These are phyloP conservation scores for Sphaerulina vaccinii DNA, from an alignment of 2,329 filamentous ascomycete genomes.

Conservation along the genomic window DNA sequence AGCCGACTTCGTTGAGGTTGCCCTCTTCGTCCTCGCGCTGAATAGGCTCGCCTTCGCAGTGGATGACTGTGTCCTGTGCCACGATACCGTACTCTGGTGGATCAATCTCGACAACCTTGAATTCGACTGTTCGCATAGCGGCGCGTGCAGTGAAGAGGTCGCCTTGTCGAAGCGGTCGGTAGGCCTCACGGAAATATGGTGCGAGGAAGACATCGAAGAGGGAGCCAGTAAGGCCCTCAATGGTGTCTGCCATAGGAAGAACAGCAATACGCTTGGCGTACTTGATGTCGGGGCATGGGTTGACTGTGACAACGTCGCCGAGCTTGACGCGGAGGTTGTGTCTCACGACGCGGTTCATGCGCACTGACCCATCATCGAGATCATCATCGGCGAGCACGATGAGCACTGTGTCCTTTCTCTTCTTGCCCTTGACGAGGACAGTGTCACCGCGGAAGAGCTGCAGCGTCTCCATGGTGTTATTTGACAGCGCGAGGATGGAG, in stretches of 20 bases:
- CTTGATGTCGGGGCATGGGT: conserved; percentile 99
- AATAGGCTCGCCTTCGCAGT: conserved; percentile 95
- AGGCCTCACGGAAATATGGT: conserved; percentile 98
- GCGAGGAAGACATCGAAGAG: conserved; percentile 99
- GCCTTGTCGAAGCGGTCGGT: conserved; percentile 93
- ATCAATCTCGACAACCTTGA: conserved; percentile 99
- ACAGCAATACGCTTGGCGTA: conserved; percentile 99
- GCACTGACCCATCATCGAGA: conserved; percentile 92
- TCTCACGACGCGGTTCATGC: conserved; percentile 97
- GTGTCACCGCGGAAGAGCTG: conserved; percentile 99
- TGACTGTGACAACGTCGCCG: conserved; percentile 94
- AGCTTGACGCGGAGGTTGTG: conserved; percentile 99
- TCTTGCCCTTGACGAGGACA: conserved; percentile 97
- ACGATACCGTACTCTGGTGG: conserved; percentile 98
- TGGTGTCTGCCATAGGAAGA: conserved; percentile 94
- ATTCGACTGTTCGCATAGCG: conserved; percentile 98
- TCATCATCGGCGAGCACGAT: conserved; percentile 98
- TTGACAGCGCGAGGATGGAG: conserved; percentile 96
- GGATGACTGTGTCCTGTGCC: conserved; percentile 96
- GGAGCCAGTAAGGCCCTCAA: conserved; percentile 95
- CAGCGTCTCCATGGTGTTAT: conserved; percentile 97
- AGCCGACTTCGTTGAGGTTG: conserved; percentile 97
- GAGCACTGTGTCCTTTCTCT: conserved; percentile 97
- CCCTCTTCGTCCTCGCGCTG: conserved; percentile 99
- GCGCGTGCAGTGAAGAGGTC: conserved; percentile 96